These are phyloP conservation scores for Novymonas esmeraldas DNA, from an alignment of 208 protist species.

Conservation along the genomic window DNA sequence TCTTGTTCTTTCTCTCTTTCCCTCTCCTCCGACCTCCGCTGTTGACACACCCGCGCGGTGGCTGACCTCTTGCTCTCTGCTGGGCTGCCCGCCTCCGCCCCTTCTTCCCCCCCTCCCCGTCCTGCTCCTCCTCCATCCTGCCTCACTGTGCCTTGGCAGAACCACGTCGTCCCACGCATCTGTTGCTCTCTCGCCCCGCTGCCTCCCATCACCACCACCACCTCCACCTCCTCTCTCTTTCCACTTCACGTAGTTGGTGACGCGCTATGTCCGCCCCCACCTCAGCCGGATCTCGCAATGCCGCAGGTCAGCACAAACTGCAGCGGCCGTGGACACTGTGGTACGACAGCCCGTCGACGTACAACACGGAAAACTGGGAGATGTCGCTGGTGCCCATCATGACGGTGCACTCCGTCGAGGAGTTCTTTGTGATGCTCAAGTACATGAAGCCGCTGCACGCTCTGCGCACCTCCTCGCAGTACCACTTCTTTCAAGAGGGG, in stretches of 20 bases:
- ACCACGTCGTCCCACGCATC: no score
- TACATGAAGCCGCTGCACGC: constrained; percentile 87
- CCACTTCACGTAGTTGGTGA: neutral
- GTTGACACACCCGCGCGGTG: neutral
- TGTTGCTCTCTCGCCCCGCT: no score
- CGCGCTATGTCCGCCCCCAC: neutral
- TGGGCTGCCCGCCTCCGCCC: neutral
- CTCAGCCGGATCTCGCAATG: neutral
- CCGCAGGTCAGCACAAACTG: constrained; percentile 44
- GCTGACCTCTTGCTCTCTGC: neutral
- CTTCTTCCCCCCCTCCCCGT: constrained; percentile 1
- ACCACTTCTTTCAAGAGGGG: constrained; percentile 91
- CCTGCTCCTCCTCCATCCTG: no score
- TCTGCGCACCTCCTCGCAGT: constrained; percentile 80
- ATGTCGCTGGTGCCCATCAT: constrained; percentile 76
- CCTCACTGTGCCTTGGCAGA: no score
- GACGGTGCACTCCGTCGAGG: constrained; percentile 83
- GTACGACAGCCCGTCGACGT: constrained; percentile 87
- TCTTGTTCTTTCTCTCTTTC: no score
- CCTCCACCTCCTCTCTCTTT: no score
- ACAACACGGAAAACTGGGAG: constrained; percentile 80
- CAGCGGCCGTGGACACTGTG: constrained; percentile 81
- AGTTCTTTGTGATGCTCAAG: constrained; percentile 86
- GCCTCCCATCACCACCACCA: no score
- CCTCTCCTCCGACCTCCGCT: neutral